These are phyloP conservation scores for Puccinellia tenuiflora DNA, from an alignment of 176 grass and related monocot species.

Conservation along the genomic window DNA sequence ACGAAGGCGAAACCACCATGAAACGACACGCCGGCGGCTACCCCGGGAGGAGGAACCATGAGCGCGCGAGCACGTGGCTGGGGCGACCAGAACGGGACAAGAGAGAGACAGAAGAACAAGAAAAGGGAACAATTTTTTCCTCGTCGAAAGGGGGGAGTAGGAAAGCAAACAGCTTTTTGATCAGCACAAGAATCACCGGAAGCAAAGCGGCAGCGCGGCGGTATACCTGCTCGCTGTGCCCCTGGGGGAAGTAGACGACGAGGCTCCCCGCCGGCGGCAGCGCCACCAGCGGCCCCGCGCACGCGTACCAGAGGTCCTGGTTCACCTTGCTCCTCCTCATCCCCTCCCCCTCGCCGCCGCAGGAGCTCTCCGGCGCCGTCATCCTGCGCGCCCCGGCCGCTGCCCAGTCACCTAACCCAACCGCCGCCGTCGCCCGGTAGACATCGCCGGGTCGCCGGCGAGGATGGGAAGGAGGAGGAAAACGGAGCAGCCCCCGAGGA, in stretches of 20 bases:
- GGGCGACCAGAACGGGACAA: conserved; percentile 23
- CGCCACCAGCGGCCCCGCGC: conserved; percentile 61
- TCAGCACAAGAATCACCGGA: conserved; percentile 16
- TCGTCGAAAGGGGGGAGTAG: background rate
- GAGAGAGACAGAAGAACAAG: background rate
- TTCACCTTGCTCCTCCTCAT: conserved; percentile 40
- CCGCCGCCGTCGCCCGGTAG: background rate
- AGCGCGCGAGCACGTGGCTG: background rate
- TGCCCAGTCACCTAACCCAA: background rate
- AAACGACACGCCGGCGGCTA: background rate
- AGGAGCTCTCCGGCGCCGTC: conserved; percentile 20
- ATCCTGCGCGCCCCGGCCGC: background rate
- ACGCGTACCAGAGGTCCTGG: conserved; percentile 80
- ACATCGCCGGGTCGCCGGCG: conserved; percentile 33
- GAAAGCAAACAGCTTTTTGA: conserved; percentile 21
- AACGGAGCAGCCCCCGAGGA: conserved; percentile 20
- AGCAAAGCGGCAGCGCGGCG: background rate
- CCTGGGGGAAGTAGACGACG: conserved; percentile 82
- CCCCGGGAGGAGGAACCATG: background rate
- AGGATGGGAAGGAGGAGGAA: background rate
- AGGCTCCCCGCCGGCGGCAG: conserved; percentile 63
- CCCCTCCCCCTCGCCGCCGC: conserved; percentile 19
- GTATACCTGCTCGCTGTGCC: conserved; percentile 72
- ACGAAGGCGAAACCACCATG: background rate
- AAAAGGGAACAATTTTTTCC: background rate